Conservation (phyloP, 2,329 filamentous ascomycete species). For the Trichophyton verrucosum region DNA sequence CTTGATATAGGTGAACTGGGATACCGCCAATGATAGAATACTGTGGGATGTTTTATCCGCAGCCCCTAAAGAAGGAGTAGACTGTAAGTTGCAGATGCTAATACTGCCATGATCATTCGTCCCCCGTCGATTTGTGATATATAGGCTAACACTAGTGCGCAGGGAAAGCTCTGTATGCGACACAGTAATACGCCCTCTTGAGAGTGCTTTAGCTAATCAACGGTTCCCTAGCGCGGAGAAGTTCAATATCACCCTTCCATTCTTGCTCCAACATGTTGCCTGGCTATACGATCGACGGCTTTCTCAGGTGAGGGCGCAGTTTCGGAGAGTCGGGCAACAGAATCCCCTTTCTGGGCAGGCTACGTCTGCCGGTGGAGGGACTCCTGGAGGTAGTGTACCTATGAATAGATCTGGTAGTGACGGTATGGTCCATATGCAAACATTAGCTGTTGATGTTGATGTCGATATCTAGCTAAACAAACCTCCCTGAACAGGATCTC, state of each 20-base stretch:
- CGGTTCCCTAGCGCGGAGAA: constrained; percentile 46
- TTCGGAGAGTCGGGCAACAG: constrained; percentile 50
- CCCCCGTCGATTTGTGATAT: neutral
- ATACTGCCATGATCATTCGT: neutral
- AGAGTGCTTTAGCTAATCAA: neutral
- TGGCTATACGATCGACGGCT: constrained; percentile 88
- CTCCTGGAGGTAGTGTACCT: constrained; percentile 24
- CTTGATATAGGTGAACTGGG: constrained; percentile 65
- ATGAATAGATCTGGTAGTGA: constrained; percentile 23
- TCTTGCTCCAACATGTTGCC: constrained; percentile 83
- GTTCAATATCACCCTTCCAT: constrained; percentile 76
- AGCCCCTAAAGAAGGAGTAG: constrained; percentile 62
- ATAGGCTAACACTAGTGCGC: constrained; percentile 14
- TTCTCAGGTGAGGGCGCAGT: constrained; percentile 78
- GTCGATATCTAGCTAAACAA: neutral
- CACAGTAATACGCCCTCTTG: neutral
- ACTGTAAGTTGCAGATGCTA: constrained; percentile 51
- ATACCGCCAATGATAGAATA: constrained; percentile 69
- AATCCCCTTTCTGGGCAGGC: constrained; percentile 27
- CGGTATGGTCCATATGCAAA: constrained; percentile 17
- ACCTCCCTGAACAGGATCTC: constrained; percentile 21
- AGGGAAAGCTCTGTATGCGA: constrained; percentile 63
- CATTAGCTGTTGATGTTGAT: neutral
- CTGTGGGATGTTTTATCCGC: constrained; percentile 85
- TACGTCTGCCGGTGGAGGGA: constrained; percentile 32